Conservation (phyloP, 2,329 filamentous ascomycete species). For the Aspergillus ibericus region DNA sequence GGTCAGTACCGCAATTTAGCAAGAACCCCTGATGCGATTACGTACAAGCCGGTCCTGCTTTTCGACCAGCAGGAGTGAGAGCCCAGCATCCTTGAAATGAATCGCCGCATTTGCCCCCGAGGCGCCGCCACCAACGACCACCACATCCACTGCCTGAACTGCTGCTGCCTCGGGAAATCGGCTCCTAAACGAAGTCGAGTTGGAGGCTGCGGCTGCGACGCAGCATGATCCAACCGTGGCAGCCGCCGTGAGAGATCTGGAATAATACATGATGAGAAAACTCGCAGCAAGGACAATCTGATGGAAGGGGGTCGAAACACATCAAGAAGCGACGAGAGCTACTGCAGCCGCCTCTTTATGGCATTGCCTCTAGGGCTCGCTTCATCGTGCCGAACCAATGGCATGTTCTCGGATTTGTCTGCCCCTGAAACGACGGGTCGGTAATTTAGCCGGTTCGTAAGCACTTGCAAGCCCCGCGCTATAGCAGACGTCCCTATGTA, state of each 20-base stretch:
- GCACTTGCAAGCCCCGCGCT: no score
- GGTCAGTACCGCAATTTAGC: background rate
- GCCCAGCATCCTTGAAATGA: constrained; percentile 22
- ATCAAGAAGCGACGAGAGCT: no score
- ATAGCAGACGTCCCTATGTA: no score
- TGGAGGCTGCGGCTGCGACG: background rate
- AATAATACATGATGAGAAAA: background rate
- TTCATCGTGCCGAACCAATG: background rate
- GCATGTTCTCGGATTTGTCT: background rate
- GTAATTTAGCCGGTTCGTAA: background rate
- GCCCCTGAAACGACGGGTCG: background rate
- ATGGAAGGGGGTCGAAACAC: no score
- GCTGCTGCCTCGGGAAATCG: background rate
- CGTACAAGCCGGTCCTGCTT: constrained; percentile 21
- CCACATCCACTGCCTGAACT: constrained; percentile 14
- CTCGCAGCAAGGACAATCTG: no score
- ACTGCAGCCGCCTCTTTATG: no score
- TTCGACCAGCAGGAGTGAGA: constrained; percentile 24
- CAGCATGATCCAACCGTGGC: background rate
- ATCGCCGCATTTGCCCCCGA: constrained; percentile 27
- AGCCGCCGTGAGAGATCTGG: background rate
- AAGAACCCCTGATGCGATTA: background rate
- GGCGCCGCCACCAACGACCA: constrained; percentile 25
- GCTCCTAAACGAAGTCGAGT: background rate
- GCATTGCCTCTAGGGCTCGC: background rate